Evolutionary conservation across 495 filamentous ascomycete genomes (phyloP).

Genomic region (Cercophora scortea): DNA sequence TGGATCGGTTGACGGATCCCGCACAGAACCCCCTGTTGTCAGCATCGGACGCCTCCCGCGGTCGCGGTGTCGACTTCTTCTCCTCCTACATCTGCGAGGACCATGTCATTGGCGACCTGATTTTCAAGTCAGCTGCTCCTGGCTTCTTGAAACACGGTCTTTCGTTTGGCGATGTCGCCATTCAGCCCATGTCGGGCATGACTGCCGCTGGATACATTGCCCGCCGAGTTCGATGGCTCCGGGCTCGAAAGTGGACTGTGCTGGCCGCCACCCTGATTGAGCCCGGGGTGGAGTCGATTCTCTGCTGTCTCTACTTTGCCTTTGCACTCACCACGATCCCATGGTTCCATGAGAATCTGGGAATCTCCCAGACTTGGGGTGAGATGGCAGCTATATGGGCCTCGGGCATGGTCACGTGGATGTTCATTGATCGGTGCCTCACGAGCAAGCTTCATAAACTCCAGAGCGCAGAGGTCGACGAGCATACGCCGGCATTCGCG

Average conservation of each 20-base stretch:
- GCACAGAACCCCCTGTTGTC: conserved; percentile 36
- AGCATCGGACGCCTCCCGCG: conserved; percentile 35
- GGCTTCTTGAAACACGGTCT: conserved; percentile 74
- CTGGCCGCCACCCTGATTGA: conserved; percentile 85
- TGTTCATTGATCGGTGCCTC: conserved; percentile 61
- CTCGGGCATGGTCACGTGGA: conserved; percentile 61
- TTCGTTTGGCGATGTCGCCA: conserved; percentile 74
- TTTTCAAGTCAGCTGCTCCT: conserved; percentile 60
- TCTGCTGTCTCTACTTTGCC: conserved; percentile 72
- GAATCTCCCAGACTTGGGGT: conserved; percentile 59
- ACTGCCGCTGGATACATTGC: conserved; percentile 71
- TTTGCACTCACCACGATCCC: conserved; percentile 71
- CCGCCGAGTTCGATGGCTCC: conserved; percentile 81
- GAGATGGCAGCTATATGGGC: conserved; percentile 60
- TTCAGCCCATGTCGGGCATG: conserved; percentile 84
- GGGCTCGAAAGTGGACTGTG: conserved; percentile 92
- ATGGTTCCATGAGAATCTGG: conserved; percentile 45
- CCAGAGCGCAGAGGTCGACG: conserved; percentile 61
- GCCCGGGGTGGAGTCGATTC: conserved; percentile 81
- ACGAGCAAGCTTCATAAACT: conserved; percentile 67
- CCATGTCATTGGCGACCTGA: conserved; percentile 85
- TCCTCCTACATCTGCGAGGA: conserved; percentile 96
- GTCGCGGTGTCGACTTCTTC: conserved; percentile 81
- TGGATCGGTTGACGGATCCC: conserved; percentile 66
- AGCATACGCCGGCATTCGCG: conserved; percentile 66